These are phyloP conservation scores for Trametes sp. DNA, from an alignment of 1,284 basidiomycete species.

Conservation along the genomic window DNA sequence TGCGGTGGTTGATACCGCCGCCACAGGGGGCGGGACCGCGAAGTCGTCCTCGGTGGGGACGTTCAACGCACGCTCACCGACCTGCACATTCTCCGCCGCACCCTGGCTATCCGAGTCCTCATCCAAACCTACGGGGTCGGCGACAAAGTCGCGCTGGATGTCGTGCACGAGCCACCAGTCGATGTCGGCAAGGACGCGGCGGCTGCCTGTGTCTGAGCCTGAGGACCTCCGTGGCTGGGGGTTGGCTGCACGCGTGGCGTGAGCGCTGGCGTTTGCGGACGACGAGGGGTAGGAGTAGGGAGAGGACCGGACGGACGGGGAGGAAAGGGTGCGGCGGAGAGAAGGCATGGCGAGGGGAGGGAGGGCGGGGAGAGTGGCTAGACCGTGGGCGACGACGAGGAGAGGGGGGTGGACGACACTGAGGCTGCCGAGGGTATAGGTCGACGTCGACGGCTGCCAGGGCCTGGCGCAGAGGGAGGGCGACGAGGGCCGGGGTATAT, in stretches of 20 bases:
- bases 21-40: constrained; percentile 21
- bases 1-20: constrained; percentile 15
- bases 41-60: constrained; percentile 26
- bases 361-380: background rate
- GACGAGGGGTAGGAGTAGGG: constrained; percentile 58
- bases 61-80: constrained; percentile 15
- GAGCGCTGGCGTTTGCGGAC: constrained; percentile 40
- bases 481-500: constrained; percentile 21
- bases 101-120: constrained; percentile 27
- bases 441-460: constrained; percentile 36
- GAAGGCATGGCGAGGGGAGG: constrained; percentile 62
- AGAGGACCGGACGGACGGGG: constrained; percentile 66
- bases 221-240: constrained; percentile 64
- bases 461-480: constrained; percentile 31
- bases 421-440: constrained; percentile 32
- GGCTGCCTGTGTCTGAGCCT: constrained; percentile 64
- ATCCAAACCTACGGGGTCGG: constrained; percentile 35
- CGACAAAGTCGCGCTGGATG: constrained; percentile 61
- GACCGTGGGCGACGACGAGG: background rate
- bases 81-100: constrained; percentile 33
- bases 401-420: constrained; percentile 15
- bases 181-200: constrained; percentile 81
- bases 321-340: constrained; percentile 76
- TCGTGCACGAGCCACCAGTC: constrained; percentile 84
- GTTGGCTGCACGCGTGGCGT: constrained; percentile 46